Evolutionary conservation across 208 protist genomes (phyloP).

Genomic region (Trypanosoma caninum): DNA sequence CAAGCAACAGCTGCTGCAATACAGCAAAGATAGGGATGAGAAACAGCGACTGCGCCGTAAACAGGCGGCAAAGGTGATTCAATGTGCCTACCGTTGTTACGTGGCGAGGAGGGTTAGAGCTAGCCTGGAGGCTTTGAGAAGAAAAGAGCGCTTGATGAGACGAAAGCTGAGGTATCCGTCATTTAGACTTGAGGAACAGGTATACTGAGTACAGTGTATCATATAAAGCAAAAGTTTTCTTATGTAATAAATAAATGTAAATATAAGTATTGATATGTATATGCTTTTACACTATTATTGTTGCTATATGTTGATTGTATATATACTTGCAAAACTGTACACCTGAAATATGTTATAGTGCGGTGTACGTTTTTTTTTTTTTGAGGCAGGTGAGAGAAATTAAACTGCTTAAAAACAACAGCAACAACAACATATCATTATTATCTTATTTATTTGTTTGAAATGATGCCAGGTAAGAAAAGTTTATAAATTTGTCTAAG

Average conservation of each 20-base stretch:
- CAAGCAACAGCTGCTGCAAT: conserved; percentile 1
- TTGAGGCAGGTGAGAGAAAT: too few relatives aligned
- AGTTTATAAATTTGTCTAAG: not conserved
- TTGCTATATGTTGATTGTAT: too few relatives aligned
- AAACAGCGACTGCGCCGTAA: not conserved
- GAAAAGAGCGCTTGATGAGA: conserved; percentile 18
- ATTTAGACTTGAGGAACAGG: conserved; percentile 27
- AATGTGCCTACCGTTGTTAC: conserved; percentile 27
- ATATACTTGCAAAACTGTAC: too few relatives aligned
- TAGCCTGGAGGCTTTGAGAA: not conserved
- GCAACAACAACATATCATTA: too few relatives aligned
- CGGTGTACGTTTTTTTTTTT: too few relatives aligned
- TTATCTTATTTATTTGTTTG: conserved; percentile 17
- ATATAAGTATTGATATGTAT: not conserved
- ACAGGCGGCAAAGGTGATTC: conserved; percentile 19
- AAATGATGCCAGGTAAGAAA: not conserved
- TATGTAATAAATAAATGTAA: too few relatives aligned
- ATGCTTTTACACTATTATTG: not conserved
- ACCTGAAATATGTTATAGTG: too few relatives aligned
- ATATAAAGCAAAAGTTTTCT: too few relatives aligned
- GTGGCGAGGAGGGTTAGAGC: not conserved
- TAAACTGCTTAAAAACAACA: too few relatives aligned
- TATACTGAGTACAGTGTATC: conserved; percentile 20
- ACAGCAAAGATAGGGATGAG: not conserved
- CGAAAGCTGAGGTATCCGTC: conserved; percentile 13